phyloP scores from a whole-genome alignment of 2,329 filamentous ascomycete genomes.

The Chrysoporthe deuterocubensis region DNA sequence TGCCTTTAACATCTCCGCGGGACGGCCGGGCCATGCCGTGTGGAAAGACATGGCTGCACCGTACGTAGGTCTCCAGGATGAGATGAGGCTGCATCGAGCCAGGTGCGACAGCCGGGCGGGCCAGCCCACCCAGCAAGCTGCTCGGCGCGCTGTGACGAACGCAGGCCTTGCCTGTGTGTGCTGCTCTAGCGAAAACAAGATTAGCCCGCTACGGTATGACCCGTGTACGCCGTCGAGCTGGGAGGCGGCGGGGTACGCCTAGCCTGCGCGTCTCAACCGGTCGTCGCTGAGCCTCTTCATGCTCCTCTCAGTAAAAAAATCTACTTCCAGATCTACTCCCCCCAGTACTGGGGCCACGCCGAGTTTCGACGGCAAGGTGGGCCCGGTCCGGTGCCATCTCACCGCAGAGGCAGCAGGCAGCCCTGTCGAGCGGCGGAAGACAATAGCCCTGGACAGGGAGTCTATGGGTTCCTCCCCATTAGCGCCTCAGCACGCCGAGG shows the following conservation, averaged over 20 bases:
- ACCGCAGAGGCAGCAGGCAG: neutral
- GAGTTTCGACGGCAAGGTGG: neutral
- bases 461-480: neutral
- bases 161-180: neutral
- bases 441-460: neutral
- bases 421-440: neutral
- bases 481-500: neutral
- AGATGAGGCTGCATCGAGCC: neutral
- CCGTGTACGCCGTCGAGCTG: neutral
- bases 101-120: neutral
- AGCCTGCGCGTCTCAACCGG: neutral
- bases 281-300: neutral
- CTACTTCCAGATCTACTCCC: too few relatives aligned
- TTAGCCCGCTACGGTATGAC: neutral
- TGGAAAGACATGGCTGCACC: neutral
- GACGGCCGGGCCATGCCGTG: constrained; percentile 23
- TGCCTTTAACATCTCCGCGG: neutral
- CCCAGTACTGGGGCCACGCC: neutral
- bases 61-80: neutral
- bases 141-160: neutral
- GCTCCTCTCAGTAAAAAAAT: neutral
- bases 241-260: neutral
- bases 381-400: neutral
- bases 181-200: neutral
- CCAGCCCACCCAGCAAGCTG: neutral